Percentiles rank a stretch among this genome's conserved stretches.
Evolutionary conservation across 306 rosid species (phyloP).

Genomic region (Fagus crenata): DNA sequence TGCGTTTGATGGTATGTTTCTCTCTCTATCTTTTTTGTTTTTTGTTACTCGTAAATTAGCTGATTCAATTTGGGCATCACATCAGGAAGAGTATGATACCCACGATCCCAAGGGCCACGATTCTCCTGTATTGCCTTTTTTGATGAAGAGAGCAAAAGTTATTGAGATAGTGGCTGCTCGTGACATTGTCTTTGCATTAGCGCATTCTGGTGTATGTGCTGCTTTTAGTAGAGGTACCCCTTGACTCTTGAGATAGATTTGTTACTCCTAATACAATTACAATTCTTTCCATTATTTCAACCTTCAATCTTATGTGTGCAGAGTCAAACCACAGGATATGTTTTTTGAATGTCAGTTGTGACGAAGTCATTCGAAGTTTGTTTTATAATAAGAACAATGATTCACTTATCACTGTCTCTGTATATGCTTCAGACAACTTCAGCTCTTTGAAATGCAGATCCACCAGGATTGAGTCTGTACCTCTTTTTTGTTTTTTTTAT

Average conservation of each 20-base stretch:
- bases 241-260: no score
- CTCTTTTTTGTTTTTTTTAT: background rate
- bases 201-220: slow-evolving; percentile 90
- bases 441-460: slow-evolving; percentile 91
- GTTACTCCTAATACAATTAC: no score
- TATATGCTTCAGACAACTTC: slow-evolving; percentile 92
- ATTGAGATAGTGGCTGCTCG: slow-evolving; percentile 88
- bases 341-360: slow-evolving; percentile 80
- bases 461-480: slow-evolving; percentile 80
- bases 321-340: slow-evolving; percentile 86
- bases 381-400: slow-evolving; percentile 91
- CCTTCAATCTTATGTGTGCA: slow-evolving; percentile 28
- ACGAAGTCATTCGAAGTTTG: slow-evolving; percentile 88
- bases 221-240: slow-evolving; percentile 78
- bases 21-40: background rate
- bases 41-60: background rate
- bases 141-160: slow-evolving; percentile 74
- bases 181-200: slow-evolving; percentile 73
- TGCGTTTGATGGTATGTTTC: slow-evolving; percentile 60
- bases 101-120: slow-evolving; percentile 72
- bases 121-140: slow-evolving; percentile 61
- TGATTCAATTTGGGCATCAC: background rate
- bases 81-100: slow-evolving; percentile 69
- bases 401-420: slow-evolving; percentile 89
- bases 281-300: no score